These are phyloP conservation scores for Candida easanensis DNA, from an alignment of 805 yeast genomes.

Conservation along the genomic window DNA sequence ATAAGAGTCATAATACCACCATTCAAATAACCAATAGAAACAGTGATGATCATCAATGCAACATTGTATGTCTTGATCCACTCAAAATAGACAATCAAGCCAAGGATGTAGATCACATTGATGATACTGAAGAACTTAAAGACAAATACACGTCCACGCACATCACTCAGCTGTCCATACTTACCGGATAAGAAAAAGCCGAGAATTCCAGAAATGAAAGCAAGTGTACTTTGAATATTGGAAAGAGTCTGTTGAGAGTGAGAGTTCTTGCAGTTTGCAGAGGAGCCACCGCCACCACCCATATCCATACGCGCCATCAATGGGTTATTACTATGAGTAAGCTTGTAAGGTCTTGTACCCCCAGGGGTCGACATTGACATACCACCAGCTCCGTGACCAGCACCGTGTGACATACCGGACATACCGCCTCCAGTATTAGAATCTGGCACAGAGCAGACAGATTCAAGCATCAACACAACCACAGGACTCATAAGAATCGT, in stretches of 20 bases:
- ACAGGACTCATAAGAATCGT: slow-evolving; percentile 21
- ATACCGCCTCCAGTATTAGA: no score
- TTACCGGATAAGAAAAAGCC: slow-evolving; percentile 24
- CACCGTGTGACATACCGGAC: no score
- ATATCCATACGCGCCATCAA: slow-evolving; percentile 14
- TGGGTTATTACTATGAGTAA: no score
- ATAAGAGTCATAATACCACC: slow-evolving; percentile 27
- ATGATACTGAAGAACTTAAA: slow-evolving; percentile 19
- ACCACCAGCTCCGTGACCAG: no score
- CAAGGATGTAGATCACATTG: slow-evolving; percentile 13
- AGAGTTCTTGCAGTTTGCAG: slow-evolving; percentile 2
- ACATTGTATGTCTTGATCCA: slow-evolving; percentile 5
- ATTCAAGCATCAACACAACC: slow-evolving; percentile 17
- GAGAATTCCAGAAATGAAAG: slow-evolving; percentile 19
- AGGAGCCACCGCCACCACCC: slow-evolving; percentile 6
- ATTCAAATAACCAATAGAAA: slow-evolving; percentile 17
- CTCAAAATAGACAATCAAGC: slow-evolving; percentile 17
- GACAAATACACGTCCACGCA: slow-evolving; percentile 23
- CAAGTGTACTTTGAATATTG: slow-evolving; percentile 17
- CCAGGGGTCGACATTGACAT: no score
- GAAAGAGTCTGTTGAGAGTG: slow-evolving; percentile 19
- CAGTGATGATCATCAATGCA: slow-evolving; percentile 8
- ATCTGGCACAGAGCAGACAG: slow-evolving; percentile 7
- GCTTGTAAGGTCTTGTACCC: no score
- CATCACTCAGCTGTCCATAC: slow-evolving; percentile 25